Conservation (phyloP, 1,284 basidiomycete species). For the Trametes polyzona region DNA sequence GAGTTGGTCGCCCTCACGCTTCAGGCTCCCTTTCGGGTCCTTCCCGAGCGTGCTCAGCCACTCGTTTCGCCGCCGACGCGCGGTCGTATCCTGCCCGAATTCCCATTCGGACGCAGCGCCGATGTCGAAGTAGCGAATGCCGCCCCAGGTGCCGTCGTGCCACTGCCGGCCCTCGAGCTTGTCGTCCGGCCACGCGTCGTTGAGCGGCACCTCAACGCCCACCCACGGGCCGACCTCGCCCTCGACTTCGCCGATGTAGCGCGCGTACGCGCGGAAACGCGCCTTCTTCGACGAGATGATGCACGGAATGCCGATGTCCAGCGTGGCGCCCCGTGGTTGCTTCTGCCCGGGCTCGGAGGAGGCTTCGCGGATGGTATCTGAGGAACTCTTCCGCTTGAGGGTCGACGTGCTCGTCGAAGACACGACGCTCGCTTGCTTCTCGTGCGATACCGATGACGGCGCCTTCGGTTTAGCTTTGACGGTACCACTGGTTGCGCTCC, state of each 20-base stretch:
- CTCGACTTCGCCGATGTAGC: constrained; percentile 85
- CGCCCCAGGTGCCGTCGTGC: constrained; percentile 83
- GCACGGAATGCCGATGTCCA: constrained; percentile 90
- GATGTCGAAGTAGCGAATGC: constrained; percentile 83
- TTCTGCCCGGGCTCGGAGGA: constrained; percentile 12
- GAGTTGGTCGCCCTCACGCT: constrained; percentile 71
- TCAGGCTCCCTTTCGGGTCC: constrained; percentile 43
- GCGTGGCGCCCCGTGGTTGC: constrained; percentile 63
- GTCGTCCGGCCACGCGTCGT: constrained; percentile 58
- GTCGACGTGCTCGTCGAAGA: constrained; percentile 35
- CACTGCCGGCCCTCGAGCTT: constrained; percentile 65
- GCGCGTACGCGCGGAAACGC: constrained; percentile 84
- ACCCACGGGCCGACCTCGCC: constrained; percentile 88
- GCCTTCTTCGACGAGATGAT: constrained; percentile 84
- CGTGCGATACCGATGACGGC: constrained; percentile 30
- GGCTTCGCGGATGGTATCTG: constrained; percentile 43
- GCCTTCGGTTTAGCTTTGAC: constrained; percentile 34
- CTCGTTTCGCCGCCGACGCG: constrained; percentile 53
- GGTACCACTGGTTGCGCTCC: constrained; percentile 17
- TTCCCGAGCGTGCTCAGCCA: constrained; percentile 35
- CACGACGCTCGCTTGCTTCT: constrained; percentile 35
- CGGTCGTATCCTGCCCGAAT: constrained; percentile 39
- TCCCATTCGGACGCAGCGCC: constrained; percentile 63
- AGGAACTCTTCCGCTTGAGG: constrained; percentile 40
- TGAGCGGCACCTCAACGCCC: constrained; percentile 84